phyloP scores from a whole-genome alignment of 148 eudicot species.

The Fagopyrum esculentum region DNA sequence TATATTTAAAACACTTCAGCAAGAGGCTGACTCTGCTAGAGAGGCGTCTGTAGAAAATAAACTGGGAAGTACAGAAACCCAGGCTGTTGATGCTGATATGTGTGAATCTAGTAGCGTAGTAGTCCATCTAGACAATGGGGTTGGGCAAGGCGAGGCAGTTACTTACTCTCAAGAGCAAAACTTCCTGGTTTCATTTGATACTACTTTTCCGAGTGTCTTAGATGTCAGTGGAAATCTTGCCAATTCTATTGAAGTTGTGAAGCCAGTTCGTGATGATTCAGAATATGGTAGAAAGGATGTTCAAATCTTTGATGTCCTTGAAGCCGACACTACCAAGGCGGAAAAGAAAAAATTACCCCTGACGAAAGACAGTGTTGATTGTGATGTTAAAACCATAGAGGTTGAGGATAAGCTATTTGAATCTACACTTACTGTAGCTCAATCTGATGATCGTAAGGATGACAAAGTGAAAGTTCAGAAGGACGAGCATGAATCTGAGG shows the following conservation, averaged over 20 bases:
- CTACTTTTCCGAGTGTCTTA: conserved; percentile 7
- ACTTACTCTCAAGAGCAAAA: conserved; percentile 16
- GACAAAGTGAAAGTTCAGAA: conserved; percentile 12
- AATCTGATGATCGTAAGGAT: conserved; percentile 13
- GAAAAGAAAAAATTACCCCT: conserved; percentile 14
- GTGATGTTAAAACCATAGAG: background rate
- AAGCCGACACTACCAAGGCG: conserved; percentile 16
- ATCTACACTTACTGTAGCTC: conserved; percentile 6
- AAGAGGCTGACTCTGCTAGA: conserved; percentile 18
- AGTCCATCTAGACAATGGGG: conserved; percentile 15
- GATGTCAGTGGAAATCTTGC: conserved; percentile 17
- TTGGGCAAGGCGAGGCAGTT: background rate
- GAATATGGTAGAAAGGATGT: conserved; percentile 10
- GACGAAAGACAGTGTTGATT: conserved; percentile 5
- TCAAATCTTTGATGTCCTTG: conserved; percentile 20
- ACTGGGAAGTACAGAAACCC: conserved; percentile 13
- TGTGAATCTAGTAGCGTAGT: conserved; percentile 8
- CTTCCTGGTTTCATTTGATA: background rate
- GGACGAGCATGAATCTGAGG: conserved; percentile 10
- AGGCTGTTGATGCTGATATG: conserved; percentile 14
- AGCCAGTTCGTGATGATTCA: conserved; percentile 8
- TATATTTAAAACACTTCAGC: background rate
- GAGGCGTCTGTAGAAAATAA: conserved; percentile 14
- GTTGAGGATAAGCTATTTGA: conserved; percentile 15
- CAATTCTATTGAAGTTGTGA: conserved; percentile 15